Conservation (phyloP, 805 yeast species). For the Ogataea kodamae region DNA sequence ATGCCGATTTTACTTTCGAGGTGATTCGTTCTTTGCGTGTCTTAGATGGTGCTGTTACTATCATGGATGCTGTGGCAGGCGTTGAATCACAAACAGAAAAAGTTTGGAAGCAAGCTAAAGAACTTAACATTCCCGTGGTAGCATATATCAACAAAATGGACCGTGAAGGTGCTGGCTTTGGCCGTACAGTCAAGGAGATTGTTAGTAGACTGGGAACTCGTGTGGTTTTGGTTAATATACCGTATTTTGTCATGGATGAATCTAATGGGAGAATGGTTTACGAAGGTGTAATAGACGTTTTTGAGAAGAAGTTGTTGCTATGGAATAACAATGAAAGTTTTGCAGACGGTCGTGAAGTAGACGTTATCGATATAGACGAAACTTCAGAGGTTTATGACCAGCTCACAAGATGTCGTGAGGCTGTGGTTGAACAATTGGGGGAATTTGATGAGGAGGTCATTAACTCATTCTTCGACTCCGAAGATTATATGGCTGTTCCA, state of each 20-base stretch:
- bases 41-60: constrained; percentile 89
- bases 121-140: constrained; percentile 65
- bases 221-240: constrained; percentile 72
- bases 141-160: constrained; percentile 94
- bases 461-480: constrained; percentile 72
- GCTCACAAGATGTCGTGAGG: constrained; percentile 57
- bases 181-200: constrained; percentile 83
- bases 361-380: constrained; percentile 41
- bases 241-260: constrained; percentile 55
- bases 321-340: constrained; percentile 39
- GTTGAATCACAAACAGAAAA: constrained; percentile 98
- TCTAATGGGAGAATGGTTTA: constrained; percentile 40
- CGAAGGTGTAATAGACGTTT: constrained; percentile 72
- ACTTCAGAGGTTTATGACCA: constrained; percentile 42
- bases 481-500: constrained; percentile 68
- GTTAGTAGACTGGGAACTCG: constrained; percentile 71
- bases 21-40: constrained; percentile 87
- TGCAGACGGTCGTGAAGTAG: constrained; percentile 48
- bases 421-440: constrained; percentile 78
- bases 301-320: constrained; percentile 54
- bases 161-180: constrained; percentile 90
- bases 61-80: constrained; percentile 94
- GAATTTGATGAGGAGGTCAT: constrained; percentile 78
- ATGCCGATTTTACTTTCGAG: constrained; percentile 95
- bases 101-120: constrained; percentile 86